Base-by-base conservation (phyloP, 805 yeast genomes). In the Candida maris region DNA sequence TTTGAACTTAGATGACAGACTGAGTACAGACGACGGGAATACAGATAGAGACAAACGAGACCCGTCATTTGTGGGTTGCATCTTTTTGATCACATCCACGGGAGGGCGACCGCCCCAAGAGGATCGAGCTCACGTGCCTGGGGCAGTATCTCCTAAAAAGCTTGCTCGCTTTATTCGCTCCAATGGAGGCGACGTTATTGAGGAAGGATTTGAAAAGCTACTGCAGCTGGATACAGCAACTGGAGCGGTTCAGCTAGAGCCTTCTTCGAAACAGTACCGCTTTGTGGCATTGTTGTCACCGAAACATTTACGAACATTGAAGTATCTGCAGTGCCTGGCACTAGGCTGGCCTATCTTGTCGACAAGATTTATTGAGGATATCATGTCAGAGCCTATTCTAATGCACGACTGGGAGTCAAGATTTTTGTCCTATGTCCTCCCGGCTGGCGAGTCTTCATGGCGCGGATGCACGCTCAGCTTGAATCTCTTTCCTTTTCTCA, bases 261-360 rank as follows among this genome's bases (percentile, higher is more conserved):
- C 25, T 3, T 27, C 19, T 10, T 24, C 45, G 17, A n/a, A 21
- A 7, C 27, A 32, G 1, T 67, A 56, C 42, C 64, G 49, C 21
- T 85, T 87, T 60, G 86, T 73, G 1, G 89, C 89, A 2, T 64
- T 85, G 22, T 59, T 88, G 1, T 70, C 91, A 0, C 70, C 70
- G 25, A 68, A 67, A 20, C 70, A 73, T 38, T 67, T 75, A 14
- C 64, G 96, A 24, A 85, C 88, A 32, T 69, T 79, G 6, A 88
- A 87, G 51, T 88, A 82, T 54, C 55, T 88, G 7, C 93, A 85
- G 51, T 77, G 82, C 2, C 56, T 87, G 13, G 85, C 91, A 0
- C 53, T 87, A 29, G 89, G 91, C 3, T 87, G 95, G 95, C 97
- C 97, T 2, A 71, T 84, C 14, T 51, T 88, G 20, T 78, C 85